These are phyloP conservation scores for Eucalyptus dawsonii DNA, from an alignment of 345 rosid species.

Conservation along the genomic window DNA sequence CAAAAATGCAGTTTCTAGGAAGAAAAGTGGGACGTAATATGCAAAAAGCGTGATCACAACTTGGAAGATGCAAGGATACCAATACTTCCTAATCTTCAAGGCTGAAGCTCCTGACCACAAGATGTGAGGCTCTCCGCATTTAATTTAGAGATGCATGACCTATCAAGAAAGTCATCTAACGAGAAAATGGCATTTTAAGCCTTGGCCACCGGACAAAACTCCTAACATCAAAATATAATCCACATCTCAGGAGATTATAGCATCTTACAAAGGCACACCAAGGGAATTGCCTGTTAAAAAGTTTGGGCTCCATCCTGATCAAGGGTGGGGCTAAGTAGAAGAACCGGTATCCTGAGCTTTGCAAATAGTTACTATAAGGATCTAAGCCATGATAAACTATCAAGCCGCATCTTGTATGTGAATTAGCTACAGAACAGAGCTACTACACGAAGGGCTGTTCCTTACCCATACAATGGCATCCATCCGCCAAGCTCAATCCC, in stretches of 20 bases:
- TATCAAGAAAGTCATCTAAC: not conserved
- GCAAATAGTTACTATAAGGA: not conserved
- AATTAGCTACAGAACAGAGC: not conserved
- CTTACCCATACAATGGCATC: constrained; percentile 78
- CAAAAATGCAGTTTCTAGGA: not conserved
- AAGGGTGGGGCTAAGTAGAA: not conserved
- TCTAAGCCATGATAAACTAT: not conserved
- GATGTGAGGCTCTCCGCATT: not conserved
- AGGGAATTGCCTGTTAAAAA: not conserved
- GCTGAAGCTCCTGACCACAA: not conserved
- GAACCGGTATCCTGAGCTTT: not conserved
- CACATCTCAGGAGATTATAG: not conserved
- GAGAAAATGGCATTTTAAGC: not conserved
- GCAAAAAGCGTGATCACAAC: not conserved
- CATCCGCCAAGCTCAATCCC: constrained; percentile 68
- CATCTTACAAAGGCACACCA: not conserved
- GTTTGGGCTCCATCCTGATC: not conserved
- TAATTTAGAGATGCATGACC: not conserved
- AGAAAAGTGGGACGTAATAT: not conserved
- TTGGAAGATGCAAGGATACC: not conserved
- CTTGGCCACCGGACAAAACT: not conserved
- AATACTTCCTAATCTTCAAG: not conserved
- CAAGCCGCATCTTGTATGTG: not conserved
- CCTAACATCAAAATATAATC: not conserved
- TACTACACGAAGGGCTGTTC: not conserved